Evolutionary conservation across 2,329 filamentous ascomycete species (phyloP), one percentile per base, ranked within the genome.

Genomic region (Botrytis hyacinthi): DNA sequence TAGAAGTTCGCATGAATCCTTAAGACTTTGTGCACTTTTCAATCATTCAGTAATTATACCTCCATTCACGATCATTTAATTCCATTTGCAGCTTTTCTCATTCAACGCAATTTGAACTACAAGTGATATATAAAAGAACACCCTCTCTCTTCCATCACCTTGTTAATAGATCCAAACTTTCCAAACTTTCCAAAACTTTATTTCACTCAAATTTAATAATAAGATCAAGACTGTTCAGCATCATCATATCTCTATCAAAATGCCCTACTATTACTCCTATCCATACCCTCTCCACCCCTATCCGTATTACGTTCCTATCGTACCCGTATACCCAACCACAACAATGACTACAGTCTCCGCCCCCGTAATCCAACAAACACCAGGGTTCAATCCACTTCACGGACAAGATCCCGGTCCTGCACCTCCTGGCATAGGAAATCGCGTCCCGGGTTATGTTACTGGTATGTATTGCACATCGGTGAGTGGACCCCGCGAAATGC

Each of bases 391-490:
- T n/a, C 48, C 66, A 5, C 16, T 69, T 20, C 48, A 69, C 3
- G 48, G 48, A 32, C 66, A 42, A 14, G 66, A 69, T 42, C 10
- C n/a, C n/a, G n/a, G 66, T 6, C 5, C 26, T 26, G 37, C 35
- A 26, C 66, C 66, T 2, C 66, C 66, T 3, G 66, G 66, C 2
- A 10, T 69, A n/a, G 66, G 48, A 26, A 57, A 8, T 32, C n/a
- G 3, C 6, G 37, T 69, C 0, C 7, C 29, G n/a, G 48, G 48
- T 5, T 57, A 26, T 32, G 26, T 51, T 16, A 32, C 35, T 26
- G n/a, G 66, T 69, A 69, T 69, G 66, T 69, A 69, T 42, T 69
- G 29, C 16, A 42, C 37, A 4, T 20, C 48, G 66, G 66, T 69
- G 48, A 68, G 66, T 69, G 18, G 8, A 32, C 35, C 12, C 3